Evolutionary conservation across 1,284 basidiomycete species (phyloP), one percentile per base, ranked within the genome.

Genomic region (Fistulinella staudtii): DNA sequence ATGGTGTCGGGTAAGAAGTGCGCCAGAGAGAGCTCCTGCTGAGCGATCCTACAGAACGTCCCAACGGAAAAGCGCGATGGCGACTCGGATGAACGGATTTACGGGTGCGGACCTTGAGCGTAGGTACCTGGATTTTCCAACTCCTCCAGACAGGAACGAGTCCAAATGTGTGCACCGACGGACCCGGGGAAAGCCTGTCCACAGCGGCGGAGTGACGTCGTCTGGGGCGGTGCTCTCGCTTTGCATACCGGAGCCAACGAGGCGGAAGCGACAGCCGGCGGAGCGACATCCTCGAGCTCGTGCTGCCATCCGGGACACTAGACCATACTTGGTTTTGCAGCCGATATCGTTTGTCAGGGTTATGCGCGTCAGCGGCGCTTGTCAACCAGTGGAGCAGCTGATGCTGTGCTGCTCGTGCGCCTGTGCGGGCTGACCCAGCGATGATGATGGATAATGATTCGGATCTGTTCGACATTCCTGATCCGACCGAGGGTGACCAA

Each of bases 401-500:
- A n/a, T n/a, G n/a, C n/a, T n/a, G n/a, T n/a, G n/a, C n/a, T n/a
- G n/a, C n/a, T n/a, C n/a, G n/a, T n/a, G n/a, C n/a, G n/a, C n/a
- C n/a, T n/a, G n/a, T n/a, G n/a, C n/a, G n/a, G n/a, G n/a, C n/a
- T n/a, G n/a, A n/a, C n/a, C n/a, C n/a, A 29, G 27, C 11, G 27
- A 29, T 13, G 27, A 29, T 14, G 27, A 9, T 29, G 27, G 11
- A 85, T 79, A n/a, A 85, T 66, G 4, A 75, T 75, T 15, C 82
- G 65, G 15, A 86, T 70, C 57, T 88, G 84, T 46, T 83, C 76
- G 52, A 86, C 79, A 60, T 77, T 76, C 47, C 72, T 62, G 42
- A 86, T 70, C 45, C 71, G 65, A 0, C 83, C 81, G 31, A 66
- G 56, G 0, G 73, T 67, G 0, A 78, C 76, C 29, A 75, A 55